These are phyloP conservation scores for Wickerhamomyces bisporus DNA, from an alignment of 805 yeast species.

Conservation along the genomic window DNA sequence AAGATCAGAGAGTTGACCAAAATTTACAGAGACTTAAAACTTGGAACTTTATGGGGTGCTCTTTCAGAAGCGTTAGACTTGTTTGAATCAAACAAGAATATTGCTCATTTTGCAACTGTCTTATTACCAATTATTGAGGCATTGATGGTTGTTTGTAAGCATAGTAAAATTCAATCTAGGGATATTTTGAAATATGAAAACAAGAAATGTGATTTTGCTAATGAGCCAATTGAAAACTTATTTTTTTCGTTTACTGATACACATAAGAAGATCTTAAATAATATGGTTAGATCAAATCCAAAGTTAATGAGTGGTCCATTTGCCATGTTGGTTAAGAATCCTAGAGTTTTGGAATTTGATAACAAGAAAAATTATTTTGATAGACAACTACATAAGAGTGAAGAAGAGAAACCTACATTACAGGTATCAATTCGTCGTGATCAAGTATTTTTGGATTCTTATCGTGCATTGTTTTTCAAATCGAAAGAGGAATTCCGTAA, in stretches of 20 bases:
- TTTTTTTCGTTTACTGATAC: constrained; percentile 86
- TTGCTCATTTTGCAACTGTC: constrained; percentile 69
- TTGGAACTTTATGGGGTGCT: constrained; percentile 83
- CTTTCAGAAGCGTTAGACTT: constrained; percentile 65
- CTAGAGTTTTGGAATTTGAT: constrained; percentile 88
- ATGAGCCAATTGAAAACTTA: constrained; percentile 69
- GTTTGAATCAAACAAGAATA: constrained; percentile 52
- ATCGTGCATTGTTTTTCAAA: constrained; percentile 75
- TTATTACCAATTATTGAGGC: constrained; percentile 85
- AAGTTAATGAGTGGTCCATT: constrained; percentile 95
- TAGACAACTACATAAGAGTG: constrained; percentile 56
- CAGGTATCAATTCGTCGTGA: constrained; percentile 74
- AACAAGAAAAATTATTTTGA: constrained; percentile 85
- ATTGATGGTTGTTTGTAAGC: constrained; percentile 94
- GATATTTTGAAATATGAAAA: constrained; percentile 59
- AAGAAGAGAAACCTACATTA: constrained; percentile 40
- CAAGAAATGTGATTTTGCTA: constrained; percentile 58
- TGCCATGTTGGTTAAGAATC: constrained; percentile 80
- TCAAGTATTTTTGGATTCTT: constrained; percentile 88
- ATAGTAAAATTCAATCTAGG: constrained; percentile 52
- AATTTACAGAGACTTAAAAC: constrained; percentile 60
- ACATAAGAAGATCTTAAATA: constrained; percentile 82
- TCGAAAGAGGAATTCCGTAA: constrained; percentile 66
- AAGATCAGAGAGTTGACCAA: constrained; percentile 42
- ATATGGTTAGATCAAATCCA: constrained; percentile 87